Evolutionary conservation across 1,284 basidiomycete genomes (phyloP).

Genomic region (Moesziomyces globuligerus): DNA sequence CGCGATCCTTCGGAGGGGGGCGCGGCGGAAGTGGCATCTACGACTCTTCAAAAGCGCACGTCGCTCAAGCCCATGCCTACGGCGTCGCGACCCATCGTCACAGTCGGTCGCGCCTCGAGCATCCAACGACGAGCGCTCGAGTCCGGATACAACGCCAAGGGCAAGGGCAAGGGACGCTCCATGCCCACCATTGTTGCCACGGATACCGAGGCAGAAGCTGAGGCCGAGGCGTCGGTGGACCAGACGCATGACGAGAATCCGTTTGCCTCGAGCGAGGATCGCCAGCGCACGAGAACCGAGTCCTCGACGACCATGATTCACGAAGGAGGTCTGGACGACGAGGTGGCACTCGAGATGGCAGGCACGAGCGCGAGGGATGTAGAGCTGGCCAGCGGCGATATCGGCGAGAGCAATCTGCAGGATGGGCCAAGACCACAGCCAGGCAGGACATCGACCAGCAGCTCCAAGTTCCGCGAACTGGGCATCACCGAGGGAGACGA

Average conservation of each 20-base stretch:
- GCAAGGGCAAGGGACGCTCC: slow-evolving; percentile 30
- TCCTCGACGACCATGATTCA: slow-evolving; percentile 36
- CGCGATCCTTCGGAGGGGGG: slow-evolving; percentile 25
- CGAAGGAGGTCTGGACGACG: slow-evolving; percentile 41
- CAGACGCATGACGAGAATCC: slow-evolving; percentile 16
- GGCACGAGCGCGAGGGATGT: slow-evolving; percentile 9
- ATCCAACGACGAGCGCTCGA: slow-evolving; percentile 41
- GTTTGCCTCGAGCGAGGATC: slow-evolving; percentile 29
- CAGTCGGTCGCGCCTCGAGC: slow-evolving; percentile 50
- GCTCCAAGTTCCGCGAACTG: slow-evolving; percentile 49
- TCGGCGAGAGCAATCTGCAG: slow-evolving; percentile 27
- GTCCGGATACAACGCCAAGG: slow-evolving; percentile 18
- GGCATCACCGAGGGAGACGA: slow-evolving; percentile 44
- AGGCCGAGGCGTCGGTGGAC: slow-evolving; percentile 9
- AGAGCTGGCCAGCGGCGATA: slow-evolving; percentile 21
- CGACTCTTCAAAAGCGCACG: slow-evolving; percentile 4
- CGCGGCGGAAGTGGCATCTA: neutral
- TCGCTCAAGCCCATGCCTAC: slow-evolving; percentile 43
- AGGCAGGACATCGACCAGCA: slow-evolving; percentile 35
- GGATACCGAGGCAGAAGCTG: slow-evolving; percentile 44
- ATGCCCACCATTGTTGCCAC: slow-evolving; percentile 54
- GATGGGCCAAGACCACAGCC: slow-evolving; percentile 9
- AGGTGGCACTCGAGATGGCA: slow-evolving; percentile 37
- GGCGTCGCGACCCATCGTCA: slow-evolving; percentile 47
- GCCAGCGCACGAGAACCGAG: slow-evolving; percentile 1